These are phyloP conservation scores for Starmera stellimalicola DNA, from an alignment of 1,139 yeast genomes.

Conservation along the genomic window DNA sequence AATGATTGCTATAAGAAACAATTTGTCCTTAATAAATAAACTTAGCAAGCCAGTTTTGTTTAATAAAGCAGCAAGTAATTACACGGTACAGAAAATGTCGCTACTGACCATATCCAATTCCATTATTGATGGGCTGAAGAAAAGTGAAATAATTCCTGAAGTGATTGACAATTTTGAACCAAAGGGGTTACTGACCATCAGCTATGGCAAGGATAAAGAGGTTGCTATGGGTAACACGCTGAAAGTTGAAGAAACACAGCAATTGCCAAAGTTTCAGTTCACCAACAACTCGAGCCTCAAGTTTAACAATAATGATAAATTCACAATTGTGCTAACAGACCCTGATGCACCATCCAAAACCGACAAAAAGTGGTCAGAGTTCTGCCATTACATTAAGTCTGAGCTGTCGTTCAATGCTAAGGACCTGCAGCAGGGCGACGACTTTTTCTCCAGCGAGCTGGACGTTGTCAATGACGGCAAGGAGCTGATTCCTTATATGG, in stretches of 20 bases:
- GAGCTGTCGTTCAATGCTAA: slow-evolving; percentile 33
- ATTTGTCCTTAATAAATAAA: no score
- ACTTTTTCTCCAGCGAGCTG: slow-evolving; percentile 10
- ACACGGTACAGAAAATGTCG: slow-evolving; percentile 12
- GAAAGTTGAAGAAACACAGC: slow-evolving; percentile 55
- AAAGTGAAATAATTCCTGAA: slow-evolving; percentile 19
- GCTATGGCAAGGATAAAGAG: slow-evolving; percentile 42
- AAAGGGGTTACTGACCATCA: slow-evolving; percentile 27
- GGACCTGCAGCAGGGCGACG: slow-evolving; percentile 3
- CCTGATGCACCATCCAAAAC: slow-evolving; percentile 87
- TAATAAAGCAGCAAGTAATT: no score
- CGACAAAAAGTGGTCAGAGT: slow-evolving; percentile 86
- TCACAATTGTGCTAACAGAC: slow-evolving; percentile 74
- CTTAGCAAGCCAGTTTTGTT: no score
- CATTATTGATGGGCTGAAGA: slow-evolving; percentile 18
- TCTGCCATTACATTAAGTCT: slow-evolving; percentile 64
- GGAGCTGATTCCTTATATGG: slow-evolving; percentile 42
- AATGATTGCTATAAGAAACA: no score
- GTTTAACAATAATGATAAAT: slow-evolving; percentile 38
- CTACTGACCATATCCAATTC: slow-evolving; percentile 19
- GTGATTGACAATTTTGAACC: slow-evolving; percentile 20
- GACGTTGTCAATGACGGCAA: slow-evolving; percentile 17
- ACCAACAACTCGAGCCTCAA: slow-evolving; percentile 36
- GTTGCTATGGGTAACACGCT: slow-evolving; percentile 79
- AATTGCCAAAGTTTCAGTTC: slow-evolving; percentile 54